phyloP scores from a whole-genome alignment of 495 filamentous ascomycete species.

The Lophium mytilinum region DNA sequence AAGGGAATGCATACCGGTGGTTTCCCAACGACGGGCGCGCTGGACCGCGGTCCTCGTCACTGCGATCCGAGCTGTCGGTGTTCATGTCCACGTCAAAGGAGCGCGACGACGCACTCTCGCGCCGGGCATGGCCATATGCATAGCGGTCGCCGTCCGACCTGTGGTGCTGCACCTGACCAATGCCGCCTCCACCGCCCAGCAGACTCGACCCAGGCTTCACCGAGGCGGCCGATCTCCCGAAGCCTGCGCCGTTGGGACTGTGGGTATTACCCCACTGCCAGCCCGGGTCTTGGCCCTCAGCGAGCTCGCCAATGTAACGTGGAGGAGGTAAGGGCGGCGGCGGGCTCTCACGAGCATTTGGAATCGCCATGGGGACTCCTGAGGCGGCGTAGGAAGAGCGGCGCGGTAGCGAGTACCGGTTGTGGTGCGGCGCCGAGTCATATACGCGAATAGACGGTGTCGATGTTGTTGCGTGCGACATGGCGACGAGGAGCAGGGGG shows the following conservation, averaged over 20 bases:
- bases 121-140: not conserved
- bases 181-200: slow-evolving; percentile 32
- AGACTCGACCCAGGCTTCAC: slow-evolving; percentile 49
- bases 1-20: slow-evolving; percentile 32
- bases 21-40: slow-evolving; percentile 14
- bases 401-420: slow-evolving; percentile 18
- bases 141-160: not conserved
- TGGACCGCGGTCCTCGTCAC: slow-evolving; percentile 16
- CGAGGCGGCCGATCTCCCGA: slow-evolving; percentile 36
- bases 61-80: slow-evolving; percentile 10
- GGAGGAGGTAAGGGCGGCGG: slow-evolving; percentile 61
- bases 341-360: slow-evolving; percentile 38
- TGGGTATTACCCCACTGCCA: slow-evolving; percentile 54
- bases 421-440: slow-evolving; percentile 26
- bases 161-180: slow-evolving; percentile 4
- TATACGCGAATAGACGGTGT: slow-evolving; percentile 28
- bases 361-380: slow-evolving; percentile 49
- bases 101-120: not conserved
- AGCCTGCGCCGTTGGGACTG: slow-evolving; percentile 27
- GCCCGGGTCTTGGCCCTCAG: slow-evolving; percentile 50
- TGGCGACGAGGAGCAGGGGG: slow-evolving; percentile 11
- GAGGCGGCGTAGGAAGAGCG: slow-evolving; percentile 22
- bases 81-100: slow-evolving; percentile 21
- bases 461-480: slow-evolving; percentile 20
- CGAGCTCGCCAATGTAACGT: slow-evolving; percentile 43